Conservation (phyloP, 2,329 filamentous ascomycete species). For the Scedosporium dehoogii region DNA sequence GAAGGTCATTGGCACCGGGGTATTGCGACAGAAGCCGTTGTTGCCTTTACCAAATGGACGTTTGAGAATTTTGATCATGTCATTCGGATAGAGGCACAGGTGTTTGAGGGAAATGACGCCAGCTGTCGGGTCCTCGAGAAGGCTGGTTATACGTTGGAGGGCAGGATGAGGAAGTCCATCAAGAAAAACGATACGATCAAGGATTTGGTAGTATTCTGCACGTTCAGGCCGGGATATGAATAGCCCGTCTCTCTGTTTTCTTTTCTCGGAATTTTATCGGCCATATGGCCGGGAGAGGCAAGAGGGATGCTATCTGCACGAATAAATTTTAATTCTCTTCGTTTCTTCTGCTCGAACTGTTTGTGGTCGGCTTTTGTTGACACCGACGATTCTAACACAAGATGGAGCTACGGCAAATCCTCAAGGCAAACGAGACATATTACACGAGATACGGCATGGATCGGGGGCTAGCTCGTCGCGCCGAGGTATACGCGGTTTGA, state of each 20-base stretch:
- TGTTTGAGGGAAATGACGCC: constrained; percentile 27
- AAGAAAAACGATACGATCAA: constrained; percentile 30
- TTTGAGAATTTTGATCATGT: constrained; percentile 31
- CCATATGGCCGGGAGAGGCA: too few species aligned
- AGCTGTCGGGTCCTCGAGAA: constrained; percentile 33
- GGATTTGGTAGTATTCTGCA: constrained; percentile 26
- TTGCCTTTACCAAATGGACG: constrained; percentile 30
- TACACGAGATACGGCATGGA: too few species aligned
- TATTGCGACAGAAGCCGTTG: constrained; percentile 28
- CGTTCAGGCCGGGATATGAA: constrained; percentile 19
- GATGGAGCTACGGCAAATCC: too few species aligned
- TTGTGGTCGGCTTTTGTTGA: too few species aligned
- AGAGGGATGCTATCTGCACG: too few species aligned
- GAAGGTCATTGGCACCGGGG: constrained; percentile 34
- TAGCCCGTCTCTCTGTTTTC: too few species aligned
- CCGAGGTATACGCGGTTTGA: too few species aligned
- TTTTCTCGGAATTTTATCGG: background rate
- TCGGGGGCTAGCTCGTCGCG: too few species aligned
- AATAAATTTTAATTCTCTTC: too few species aligned
- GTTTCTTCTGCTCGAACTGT: too few species aligned
- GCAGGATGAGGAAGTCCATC: constrained; percentile 26
- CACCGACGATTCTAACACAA: too few species aligned
- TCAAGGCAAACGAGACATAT: too few species aligned
- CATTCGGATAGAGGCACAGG: constrained; percentile 29
- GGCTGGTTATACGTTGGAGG: constrained; percentile 33